phyloP scores from a whole-genome alignment of 1,139 yeast genomes.

The Protomyces inouyei region DNA sequence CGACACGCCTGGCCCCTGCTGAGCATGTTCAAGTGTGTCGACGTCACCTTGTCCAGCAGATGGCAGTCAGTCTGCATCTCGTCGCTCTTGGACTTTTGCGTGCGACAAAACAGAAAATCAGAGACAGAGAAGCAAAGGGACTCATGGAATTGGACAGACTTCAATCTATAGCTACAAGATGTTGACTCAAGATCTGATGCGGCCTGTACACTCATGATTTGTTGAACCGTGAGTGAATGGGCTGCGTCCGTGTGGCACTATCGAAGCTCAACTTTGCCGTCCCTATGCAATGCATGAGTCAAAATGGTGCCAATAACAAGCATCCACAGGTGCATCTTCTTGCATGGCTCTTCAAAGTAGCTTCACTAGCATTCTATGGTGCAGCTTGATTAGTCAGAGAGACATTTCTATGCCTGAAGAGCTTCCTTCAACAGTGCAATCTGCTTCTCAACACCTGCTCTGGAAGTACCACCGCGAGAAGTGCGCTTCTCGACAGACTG shows the following conservation, averaged over 20 bases:
- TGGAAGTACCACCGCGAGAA: constrained; percentile 96
- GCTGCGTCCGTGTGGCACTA: background rate
- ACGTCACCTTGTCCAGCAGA: no score
- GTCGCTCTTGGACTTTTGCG: no score
- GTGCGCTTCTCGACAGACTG: constrained; percentile 92
- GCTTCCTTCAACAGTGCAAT: constrained; percentile 42
- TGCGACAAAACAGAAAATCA: no score
- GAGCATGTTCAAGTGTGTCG: no score
- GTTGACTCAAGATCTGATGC: background rate
- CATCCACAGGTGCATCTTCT: background rate
- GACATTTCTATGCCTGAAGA: constrained; percentile 18
- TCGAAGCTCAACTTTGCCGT: background rate
- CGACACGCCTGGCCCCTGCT: background rate
- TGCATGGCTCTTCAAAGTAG: background rate
- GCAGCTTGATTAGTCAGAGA: background rate
- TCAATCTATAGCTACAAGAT: background rate
- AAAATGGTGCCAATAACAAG: constrained; percentile 1
- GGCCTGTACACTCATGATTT: background rate
- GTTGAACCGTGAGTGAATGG: background rate
- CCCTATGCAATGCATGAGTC: background rate
- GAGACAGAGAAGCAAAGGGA: no score
- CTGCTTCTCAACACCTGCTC: constrained; percentile 76
- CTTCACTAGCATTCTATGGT: background rate
- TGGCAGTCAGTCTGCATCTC: no score
- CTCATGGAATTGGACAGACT: background rate